Percentiles rank a stretch among this genome's conserved stretches.
phyloP scores from a whole-genome alignment of 1,284 basidiomycete species.

The Puccinia novopanici region DNA sequence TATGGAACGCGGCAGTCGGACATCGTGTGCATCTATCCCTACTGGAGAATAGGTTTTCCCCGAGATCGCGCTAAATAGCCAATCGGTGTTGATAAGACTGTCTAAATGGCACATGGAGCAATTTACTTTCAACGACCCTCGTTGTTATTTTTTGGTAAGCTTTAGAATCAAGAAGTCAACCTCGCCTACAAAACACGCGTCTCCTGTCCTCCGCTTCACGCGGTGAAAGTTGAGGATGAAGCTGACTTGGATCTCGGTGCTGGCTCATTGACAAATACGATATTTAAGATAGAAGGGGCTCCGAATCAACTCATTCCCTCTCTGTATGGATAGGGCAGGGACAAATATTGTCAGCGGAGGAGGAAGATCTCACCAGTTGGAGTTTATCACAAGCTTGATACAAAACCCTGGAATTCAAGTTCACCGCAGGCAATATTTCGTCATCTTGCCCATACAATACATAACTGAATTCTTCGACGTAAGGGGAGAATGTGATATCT shows the following conservation, averaged over 20 bases:
- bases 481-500: not conserved
- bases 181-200: conserved; percentile 43
- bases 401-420: conserved; percentile 41
- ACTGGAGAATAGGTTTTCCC: conserved; percentile 50
- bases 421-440: conserved; percentile 38
- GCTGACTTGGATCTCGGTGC: conserved; percentile 47
- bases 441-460: conserved; percentile 48
- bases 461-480: conserved; percentile 26
- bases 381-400: conserved; percentile 50
- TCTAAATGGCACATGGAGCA: conserved; percentile 20
- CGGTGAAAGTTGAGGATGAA: conserved; percentile 25
- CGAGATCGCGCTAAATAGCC: conserved; percentile 48
- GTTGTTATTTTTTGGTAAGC: not conserved
- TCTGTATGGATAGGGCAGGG: not conserved
- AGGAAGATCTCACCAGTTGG: conserved; percentile 28
- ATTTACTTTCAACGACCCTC: not conserved
- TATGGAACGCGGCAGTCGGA: conserved; percentile 24
- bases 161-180: not conserved
- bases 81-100: conserved; percentile 48
- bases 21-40: conserved; percentile 43
- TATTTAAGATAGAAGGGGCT: not conserved
- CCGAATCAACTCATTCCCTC: not conserved
- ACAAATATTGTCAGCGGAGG: not conserved
- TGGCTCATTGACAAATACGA: not conserved
- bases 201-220: conserved; percentile 41